Evolutionary conservation across 2,329 filamentous ascomycete species (phyloP), one percentile per base, ranked within the genome.

Genomic region (Fusarium multiceps): DNA sequence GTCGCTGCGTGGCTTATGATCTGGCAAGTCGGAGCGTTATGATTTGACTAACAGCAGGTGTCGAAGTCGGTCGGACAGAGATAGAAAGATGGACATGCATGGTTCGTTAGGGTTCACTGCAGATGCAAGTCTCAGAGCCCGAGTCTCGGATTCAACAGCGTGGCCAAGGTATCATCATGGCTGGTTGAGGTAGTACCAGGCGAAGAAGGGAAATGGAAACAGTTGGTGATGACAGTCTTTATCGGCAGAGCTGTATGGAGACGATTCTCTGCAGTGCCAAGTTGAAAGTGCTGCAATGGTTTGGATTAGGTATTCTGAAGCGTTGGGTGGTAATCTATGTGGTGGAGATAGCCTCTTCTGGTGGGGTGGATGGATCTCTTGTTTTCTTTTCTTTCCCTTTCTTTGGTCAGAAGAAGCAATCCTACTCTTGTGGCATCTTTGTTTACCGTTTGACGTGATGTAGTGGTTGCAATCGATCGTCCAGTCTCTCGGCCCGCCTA

Each of bases 41-140:
- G 43, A 40, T 14, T 45, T 45, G 45, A 45, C 47, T 34, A 23
- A 55, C 47, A 50, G 40, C 41, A 43, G 51, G 27, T 41, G 34
- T 53, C 34, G 41, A 53, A 27, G 50, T 70, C 50, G 50, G 32
- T 49, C 48, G 55, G 37, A 49, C 23, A 66, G 28, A 32, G 55
- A 49, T 47, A 63, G 28, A 42, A 40, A 28, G 28, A 28, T 28
- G 53, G 14, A 18, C 32, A 40, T 68, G 30, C 51, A 71, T 53
- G n/a, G 28, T 45, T 54, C 18, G 30, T 55, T 65, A 46, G 49
- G 64, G 55, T 40, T 59, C 68, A 71, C 68, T 49, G 53, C 59
- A 69, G 48, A 54, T 66, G 68, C 51, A 55, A 46, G 64, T 71
- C 63, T 66, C 25, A 47, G 61, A 47, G 30, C 37, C 59, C 63